phyloP scores from a whole-genome alignment of 768 basidiomycete species.

The Termitomyces sp. region DNA sequence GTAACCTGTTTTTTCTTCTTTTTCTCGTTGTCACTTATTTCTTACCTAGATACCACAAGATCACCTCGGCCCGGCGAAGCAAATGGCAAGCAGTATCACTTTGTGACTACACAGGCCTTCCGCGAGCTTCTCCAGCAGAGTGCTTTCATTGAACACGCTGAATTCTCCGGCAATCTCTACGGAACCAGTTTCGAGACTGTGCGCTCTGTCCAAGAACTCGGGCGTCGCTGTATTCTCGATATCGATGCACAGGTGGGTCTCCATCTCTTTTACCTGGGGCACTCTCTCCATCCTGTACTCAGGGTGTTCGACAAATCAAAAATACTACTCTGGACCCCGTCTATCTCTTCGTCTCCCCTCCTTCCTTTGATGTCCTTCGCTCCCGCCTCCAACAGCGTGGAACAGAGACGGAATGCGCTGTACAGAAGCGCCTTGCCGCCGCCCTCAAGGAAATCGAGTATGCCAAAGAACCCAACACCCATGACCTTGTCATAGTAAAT shows the following conservation, averaged over 20 bases:
- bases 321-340: slow-evolving; percentile 75
- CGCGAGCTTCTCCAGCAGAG: slow-evolving; percentile 56
- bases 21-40: slow-evolving; percentile 10
- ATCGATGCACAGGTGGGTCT: slow-evolving; percentile 87
- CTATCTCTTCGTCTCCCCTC: slow-evolving; percentile 91
- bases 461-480: slow-evolving; percentile 68
- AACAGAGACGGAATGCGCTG: slow-evolving; percentile 72
- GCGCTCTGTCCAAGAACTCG: slow-evolving; percentile 55
- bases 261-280: neutral
- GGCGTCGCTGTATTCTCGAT: slow-evolving; percentile 86
- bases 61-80: slow-evolving; percentile 75
- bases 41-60: slow-evolving; percentile 80
- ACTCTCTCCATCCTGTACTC: slow-evolving; percentile 16
- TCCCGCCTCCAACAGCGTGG: slow-evolving; percentile 72
- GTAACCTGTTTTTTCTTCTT: slow-evolving; percentile 32
- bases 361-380: slow-evolving; percentile 66
- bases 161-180: slow-evolving; percentile 90
- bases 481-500: slow-evolving; percentile 86
- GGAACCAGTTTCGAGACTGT: slow-evolving; percentile 87
- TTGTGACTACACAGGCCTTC: slow-evolving; percentile 71
- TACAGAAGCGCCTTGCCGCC: slow-evolving; percentile 70
- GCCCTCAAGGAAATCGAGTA: slow-evolving; percentile 80
- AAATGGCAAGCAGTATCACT: slow-evolving; percentile 85
- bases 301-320: slow-evolving; percentile 94
- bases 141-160: slow-evolving; percentile 91